These are phyloP conservation scores for Colletotrichum sp. DNA, from an alignment of 2,329 filamentous ascomycete species.

Conservation along the genomic window DNA sequence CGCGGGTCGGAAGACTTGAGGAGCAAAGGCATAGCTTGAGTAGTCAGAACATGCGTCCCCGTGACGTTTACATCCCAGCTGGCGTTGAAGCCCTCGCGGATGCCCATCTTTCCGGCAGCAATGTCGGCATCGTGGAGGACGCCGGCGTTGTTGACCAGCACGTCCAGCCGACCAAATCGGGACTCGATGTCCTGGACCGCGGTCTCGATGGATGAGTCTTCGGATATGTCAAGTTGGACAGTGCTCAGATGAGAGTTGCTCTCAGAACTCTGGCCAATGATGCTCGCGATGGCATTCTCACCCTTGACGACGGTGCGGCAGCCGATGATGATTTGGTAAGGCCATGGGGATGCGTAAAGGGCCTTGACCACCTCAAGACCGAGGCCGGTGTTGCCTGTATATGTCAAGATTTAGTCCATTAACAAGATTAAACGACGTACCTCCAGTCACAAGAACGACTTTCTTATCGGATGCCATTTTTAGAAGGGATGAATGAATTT, in stretches of 20 bases:
- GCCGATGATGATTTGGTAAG: conserved; percentile 29
- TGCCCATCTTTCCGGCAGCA: not conserved
- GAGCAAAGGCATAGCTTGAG: not conserved
- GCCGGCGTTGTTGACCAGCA: conserved; percentile 63
- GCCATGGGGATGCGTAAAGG: conserved; percentile 10
- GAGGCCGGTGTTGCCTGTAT: conserved; percentile 25
- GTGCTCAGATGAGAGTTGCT: not conserved
- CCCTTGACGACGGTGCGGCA: conserved; percentile 26
- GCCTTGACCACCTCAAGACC: conserved; percentile 27
- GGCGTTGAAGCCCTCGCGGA: not conserved
- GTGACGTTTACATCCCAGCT: not conserved
- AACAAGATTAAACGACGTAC: not conserved
- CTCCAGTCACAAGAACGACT: not conserved
- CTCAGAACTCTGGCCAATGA: not conserved
- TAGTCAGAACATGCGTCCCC: not conserved
- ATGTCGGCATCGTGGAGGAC: not conserved
- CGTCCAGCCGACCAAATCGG: conserved; percentile 52
- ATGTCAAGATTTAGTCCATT: not conserved
- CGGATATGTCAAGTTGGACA: conserved; percentile 21
- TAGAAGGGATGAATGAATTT: not conserved
- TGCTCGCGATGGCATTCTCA: conserved; percentile 11
- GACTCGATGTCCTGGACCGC: conserved; percentile 46
- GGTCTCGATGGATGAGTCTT: conserved; percentile 35
- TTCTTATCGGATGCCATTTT: not conserved
- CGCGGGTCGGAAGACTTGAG: not conserved